A percentile compares a stretch with the other conserved stretches of the same genome.
Conservation (phyloP, 768 basidiomycete species). For the Mycena floridula region DNA sequence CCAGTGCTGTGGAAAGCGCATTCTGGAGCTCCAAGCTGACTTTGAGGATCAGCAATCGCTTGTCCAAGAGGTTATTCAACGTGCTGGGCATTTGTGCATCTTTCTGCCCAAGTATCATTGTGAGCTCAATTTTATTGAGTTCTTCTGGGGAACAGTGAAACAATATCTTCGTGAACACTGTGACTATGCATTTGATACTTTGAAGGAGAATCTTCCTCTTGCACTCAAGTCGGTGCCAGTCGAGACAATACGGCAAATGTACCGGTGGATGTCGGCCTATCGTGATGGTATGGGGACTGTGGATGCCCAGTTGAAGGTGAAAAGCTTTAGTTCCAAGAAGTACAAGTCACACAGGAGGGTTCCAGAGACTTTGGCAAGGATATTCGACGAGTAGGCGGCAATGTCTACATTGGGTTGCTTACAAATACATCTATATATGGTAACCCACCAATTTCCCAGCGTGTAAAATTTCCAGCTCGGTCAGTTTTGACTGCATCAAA, state of each 20-base stretch:
- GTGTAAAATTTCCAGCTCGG: too few species aligned
- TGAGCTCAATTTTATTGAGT: too few species aligned
- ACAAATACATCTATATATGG: too few species aligned
- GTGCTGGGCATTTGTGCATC: slow-evolving; percentile 7
- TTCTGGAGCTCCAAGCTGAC: slow-evolving; percentile 17
- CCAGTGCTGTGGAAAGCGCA: slow-evolving; percentile 23
- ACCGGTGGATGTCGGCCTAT: slow-evolving; percentile 12
- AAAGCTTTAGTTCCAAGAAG: slow-evolving; percentile 9
- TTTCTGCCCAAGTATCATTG: slow-evolving; percentile 14
- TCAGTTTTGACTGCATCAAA: too few species aligned
- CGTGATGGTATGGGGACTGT: slow-evolving; percentile 8
- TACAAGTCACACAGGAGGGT: slow-evolving; percentile 6
- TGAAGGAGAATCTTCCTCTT: slow-evolving; percentile 11
- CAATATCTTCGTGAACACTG: slow-evolving; percentile 14
- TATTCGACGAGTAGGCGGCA: too few species aligned
- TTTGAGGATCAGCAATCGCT: slow-evolving; percentile 15
- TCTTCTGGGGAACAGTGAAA: too few species aligned
- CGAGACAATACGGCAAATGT: slow-evolving; percentile 6
- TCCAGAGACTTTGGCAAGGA: too few species aligned
- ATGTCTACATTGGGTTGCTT: too few species aligned
- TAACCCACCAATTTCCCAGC: too few species aligned
- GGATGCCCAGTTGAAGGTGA: slow-evolving; percentile 11
- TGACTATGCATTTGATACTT: slow-evolving; percentile 14
- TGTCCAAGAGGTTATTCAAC: slow-evolving; percentile 10
- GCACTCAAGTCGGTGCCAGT: slow-evolving; percentile 12